phyloP scores from a whole-genome alignment of 2,329 filamentous ascomycete genomes.

The Lecanicillium sp. region DNA sequence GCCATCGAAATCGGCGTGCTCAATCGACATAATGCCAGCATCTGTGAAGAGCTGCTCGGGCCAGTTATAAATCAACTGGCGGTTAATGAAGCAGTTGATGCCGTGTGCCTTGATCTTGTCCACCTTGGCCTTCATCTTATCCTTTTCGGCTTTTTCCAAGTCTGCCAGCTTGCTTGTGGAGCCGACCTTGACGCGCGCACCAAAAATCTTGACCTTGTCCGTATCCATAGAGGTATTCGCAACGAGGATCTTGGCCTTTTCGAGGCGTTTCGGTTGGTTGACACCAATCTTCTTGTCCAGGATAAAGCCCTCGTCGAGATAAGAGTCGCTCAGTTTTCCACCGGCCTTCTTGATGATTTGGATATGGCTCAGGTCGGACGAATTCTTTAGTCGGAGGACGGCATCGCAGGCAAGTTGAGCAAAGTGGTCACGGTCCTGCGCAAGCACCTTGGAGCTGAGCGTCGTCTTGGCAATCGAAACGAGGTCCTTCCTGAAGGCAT shows the following conservation, averaged over 20 bases:
- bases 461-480: slow-evolving; percentile 89
- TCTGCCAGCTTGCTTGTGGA: slow-evolving; percentile 97
- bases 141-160: slow-evolving; percentile 92
- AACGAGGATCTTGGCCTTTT: slow-evolving; percentile 96
- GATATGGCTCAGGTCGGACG: slow-evolving; percentile 91
- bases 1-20: slow-evolving; percentile 97
- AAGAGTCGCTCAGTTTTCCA: slow-evolving; percentile 94
- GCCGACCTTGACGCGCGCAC: slow-evolving; percentile 91
- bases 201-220: slow-evolving; percentile 99
- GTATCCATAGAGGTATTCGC: slow-evolving; percentile 99
- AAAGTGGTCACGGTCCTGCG: slow-evolving; percentile 90
- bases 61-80: slow-evolving; percentile 99
- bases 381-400: slow-evolving; percentile 80
- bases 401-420: slow-evolving; percentile 84
- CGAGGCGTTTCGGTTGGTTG: slow-evolving; percentile 93
- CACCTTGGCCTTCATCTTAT: slow-evolving; percentile 99
- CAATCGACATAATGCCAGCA: slow-evolving; percentile 95
- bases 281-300: slow-evolving; percentile 98
- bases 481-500: slow-evolving; percentile 83
- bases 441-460: slow-evolving; percentile 91
- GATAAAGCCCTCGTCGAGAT: slow-evolving; percentile 96
- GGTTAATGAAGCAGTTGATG: slow-evolving; percentile 99
- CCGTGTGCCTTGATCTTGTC: slow-evolving; percentile 98
- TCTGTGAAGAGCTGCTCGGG: slow-evolving; percentile 98
- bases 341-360: slow-evolving; percentile 99